Conservation (phyloP, 495 filamentous ascomycete genomes). For the Penicillium coffeae region DNA sequence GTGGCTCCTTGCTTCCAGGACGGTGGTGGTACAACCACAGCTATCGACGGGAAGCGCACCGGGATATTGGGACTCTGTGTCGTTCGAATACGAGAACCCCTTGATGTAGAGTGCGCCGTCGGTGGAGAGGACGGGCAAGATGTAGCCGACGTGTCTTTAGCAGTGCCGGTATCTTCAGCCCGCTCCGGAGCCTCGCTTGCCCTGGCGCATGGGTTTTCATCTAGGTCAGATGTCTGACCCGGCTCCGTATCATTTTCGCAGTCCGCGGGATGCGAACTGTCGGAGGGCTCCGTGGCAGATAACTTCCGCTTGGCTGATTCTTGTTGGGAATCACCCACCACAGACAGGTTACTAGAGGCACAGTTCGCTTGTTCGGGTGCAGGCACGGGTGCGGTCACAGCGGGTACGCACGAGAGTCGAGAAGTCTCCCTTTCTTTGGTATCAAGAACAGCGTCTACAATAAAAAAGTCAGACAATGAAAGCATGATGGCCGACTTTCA, state of each 20-base stretch:
- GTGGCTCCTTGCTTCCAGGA: conserved; percentile 6
- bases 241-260: conserved; percentile 6
- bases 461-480: conserved; percentile 7
- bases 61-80: conserved; percentile 1
- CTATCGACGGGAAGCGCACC: conserved; percentile 8
- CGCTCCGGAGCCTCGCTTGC: conserved; percentile 3
- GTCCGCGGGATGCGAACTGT: background rate
- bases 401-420: background rate
- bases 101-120: conserved; percentile 1
- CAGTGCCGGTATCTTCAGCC: conserved; percentile 5
- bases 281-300: conserved; percentile 2
- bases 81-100: conserved; percentile 5
- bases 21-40: conserved; percentile 10
- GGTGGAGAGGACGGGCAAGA: conserved; percentile 2
- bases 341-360: conserved; percentile 6
- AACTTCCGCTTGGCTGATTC: conserved; percentile 8
- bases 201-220: conserved; percentile 4
- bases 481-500: conserved; percentile 7
- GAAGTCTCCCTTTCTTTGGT: conserved; percentile 5
- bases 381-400: conserved; percentile 1
- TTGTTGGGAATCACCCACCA: conserved; percentile 5
- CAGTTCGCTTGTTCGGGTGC: conserved; percentile 6
- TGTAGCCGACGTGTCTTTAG: conserved; percentile 1
- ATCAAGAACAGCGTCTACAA: conserved; percentile 7
- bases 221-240: conserved; percentile 6